Evolutionary conservation across 805 yeast species (phyloP).

Genomic region (Alloascoidea hylecoeti): DNA sequence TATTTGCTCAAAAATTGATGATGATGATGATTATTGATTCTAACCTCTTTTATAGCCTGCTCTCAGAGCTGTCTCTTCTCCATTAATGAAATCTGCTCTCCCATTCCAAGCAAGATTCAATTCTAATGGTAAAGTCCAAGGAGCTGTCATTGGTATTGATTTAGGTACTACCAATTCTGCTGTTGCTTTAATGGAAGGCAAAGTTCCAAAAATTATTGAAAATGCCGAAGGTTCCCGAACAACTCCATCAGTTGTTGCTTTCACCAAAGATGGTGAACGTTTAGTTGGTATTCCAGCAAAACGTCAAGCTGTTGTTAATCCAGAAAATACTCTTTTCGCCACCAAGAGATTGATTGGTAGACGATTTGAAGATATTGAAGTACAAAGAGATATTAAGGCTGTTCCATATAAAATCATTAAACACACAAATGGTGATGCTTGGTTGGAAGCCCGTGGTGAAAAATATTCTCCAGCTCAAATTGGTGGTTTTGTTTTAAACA

Average conservation of each 20-base stretch:
- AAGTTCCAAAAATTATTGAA: slow-evolving; percentile 51
- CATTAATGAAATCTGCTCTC: slow-evolving; percentile 1
- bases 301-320: slow-evolving; percentile 64
- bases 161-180: slow-evolving; percentile 83
- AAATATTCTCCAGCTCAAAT: slow-evolving; percentile 56
- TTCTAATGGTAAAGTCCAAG: slow-evolving; percentile 31
- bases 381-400: slow-evolving; percentile 47
- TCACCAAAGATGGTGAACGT: slow-evolving; percentile 30
- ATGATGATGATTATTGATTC: neutral
- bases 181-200: slow-evolving; percentile 58
- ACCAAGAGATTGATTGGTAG: slow-evolving; percentile 75
- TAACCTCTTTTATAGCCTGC: neutral
- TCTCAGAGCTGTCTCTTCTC: slow-evolving; percentile 1
- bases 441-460: slow-evolving; percentile 36
- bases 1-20: neutral
- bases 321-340: slow-evolving; percentile 68
- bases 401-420: slow-evolving; percentile 52
- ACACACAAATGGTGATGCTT: slow-evolving; percentile 53
- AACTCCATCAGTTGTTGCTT: slow-evolving; percentile 70
- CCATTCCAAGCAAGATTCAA: slow-evolving; percentile 24
- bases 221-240: slow-evolving; percentile 71
- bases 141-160: slow-evolving; percentile 35
- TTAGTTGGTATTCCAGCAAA: slow-evolving; percentile 61
- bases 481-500: slow-evolving; percentile 47
- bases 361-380: slow-evolving; percentile 51